phyloP scores from a whole-genome alignment of 163 green algal genomes.

The Chloromonas sp. region DNA sequence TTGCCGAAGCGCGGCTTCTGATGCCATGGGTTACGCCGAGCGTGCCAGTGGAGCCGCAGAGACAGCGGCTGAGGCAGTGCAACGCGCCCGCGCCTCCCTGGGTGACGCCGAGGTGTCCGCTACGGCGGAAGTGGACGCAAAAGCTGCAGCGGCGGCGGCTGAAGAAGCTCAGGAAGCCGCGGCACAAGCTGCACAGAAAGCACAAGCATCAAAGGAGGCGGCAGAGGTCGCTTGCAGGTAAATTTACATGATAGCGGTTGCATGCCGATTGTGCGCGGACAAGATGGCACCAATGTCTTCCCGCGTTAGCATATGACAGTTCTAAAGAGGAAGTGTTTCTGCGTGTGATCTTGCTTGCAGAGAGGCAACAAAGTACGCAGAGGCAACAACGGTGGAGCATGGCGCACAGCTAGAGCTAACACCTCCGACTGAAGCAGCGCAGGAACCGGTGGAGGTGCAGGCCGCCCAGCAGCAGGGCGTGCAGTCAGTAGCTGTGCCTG shows the following conservation, averaged over 20 bases:
- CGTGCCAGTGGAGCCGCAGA: constrained; percentile 24
- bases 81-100: constrained; percentile 19
- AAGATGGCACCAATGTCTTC: too few species aligned
- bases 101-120: constrained; percentile 26
- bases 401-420: too few species aligned
- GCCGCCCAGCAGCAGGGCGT: too few species aligned
- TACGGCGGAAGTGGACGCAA: constrained; percentile 16
- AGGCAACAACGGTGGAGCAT: constrained; percentile 20
- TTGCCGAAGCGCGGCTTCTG: constrained; percentile 28
- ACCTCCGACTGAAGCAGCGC: too few species aligned
- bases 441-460: too few species aligned
- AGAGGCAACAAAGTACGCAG: constrained; percentile 39
- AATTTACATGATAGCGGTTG: constrained; percentile 23
- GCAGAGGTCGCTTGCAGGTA: constrained; percentile 20
- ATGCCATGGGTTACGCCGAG: constrained; percentile 39
- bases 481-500: too few species aligned
- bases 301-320: too few species aligned
- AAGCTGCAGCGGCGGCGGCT: constrained; percentile 16
- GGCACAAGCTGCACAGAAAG: background rate
- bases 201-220: constrained; percentile 17
- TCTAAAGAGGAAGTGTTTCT: background rate
- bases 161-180: background rate
- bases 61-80: constrained; percentile 35
- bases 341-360: constrained; percentile 24
- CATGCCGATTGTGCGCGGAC: too few species aligned